Evolutionary conservation across 2,329 filamentous ascomycete species (phyloP), one percentile per base, ranked within the genome.

Genomic region (Cytospora schulzeri): DNA sequence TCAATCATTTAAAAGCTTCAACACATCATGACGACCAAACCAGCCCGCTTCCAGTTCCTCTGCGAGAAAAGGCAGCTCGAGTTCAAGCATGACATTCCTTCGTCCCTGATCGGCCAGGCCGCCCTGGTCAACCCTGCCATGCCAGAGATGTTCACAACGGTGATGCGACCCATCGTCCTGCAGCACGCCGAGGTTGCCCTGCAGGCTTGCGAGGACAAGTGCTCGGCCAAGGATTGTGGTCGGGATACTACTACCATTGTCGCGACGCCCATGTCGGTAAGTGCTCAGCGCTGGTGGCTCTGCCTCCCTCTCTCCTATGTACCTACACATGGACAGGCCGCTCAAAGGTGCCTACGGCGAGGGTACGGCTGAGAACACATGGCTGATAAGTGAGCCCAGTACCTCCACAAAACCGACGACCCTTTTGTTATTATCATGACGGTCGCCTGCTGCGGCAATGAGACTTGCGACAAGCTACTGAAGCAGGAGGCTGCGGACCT

Each of bases 401-500:
- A 67, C n/a, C 65, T 67, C 11, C 65, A 67, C 58, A 67, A 65
- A 38, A 9, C 17, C 51, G 65, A 67, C 24, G 65, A 67, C 55
- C 65, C 65, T 2, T 67, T 67, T 28, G 65, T 67, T 26, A 67
- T 67, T 62, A 67, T 67, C 65, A 67, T 67, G 65, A 65, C 65
- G 6, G 65, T 67, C 29, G 65, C 65, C 9, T 67, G 65, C 62
- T 67, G 65, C 50, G 57, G 51, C 41, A 22, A 31, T 1, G 19
- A 24, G 6, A 50, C 15, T 2, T 67, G 65, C 33, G 65, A 67
- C 62, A 50, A 28, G 48, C 56, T 24, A 19, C 58, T 67, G 19
- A 67, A 65, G 65, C 28, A 61, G 57, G 65, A 67, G 58, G 65
- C 65, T 4, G n/a, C 50, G 2, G 58, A 54, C 35, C 65, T 67